These are phyloP conservation scores for Diaporthe sp. DNA, from an alignment of 2,329 filamentous ascomycete species.

Conservation along the genomic window DNA sequence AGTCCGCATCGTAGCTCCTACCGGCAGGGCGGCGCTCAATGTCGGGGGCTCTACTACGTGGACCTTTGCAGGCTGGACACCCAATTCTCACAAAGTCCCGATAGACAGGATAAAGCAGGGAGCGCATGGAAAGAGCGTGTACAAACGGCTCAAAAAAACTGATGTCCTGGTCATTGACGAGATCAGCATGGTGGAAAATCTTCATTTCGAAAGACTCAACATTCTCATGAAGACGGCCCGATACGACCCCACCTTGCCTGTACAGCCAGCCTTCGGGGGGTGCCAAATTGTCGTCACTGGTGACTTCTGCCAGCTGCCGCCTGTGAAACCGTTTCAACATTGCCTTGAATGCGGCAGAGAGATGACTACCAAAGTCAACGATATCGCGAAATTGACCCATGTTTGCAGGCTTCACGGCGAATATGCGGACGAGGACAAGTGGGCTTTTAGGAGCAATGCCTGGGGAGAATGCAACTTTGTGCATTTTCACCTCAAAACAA, in stretches of 20 bases:
- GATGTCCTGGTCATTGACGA: conserved; percentile 76
- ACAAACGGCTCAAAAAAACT: conserved; percentile 56
- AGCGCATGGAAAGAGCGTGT: conserved; percentile 52
- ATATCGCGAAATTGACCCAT: conserved; percentile 45
- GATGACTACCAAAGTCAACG: conserved; percentile 43
- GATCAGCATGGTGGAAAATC: conserved; percentile 74
- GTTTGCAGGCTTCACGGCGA: conserved; percentile 52
- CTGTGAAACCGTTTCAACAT: conserved; percentile 68
- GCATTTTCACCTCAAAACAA: conserved; percentile 65
- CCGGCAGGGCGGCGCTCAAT: conserved; percentile 70
- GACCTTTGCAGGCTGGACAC: conserved; percentile 70
- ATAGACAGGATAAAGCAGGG: conserved; percentile 52
- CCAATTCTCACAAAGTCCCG: conserved; percentile 58
- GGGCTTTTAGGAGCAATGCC: conserved; percentile 69
- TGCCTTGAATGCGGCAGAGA: conserved; percentile 64
- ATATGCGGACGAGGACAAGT: conserved; percentile 66
- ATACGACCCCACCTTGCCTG: not conserved
- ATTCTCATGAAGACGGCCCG: conserved; percentile 58
- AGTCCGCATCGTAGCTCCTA: conserved; percentile 71
- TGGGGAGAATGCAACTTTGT: conserved; percentile 69
- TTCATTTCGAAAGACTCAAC: conserved; percentile 66
- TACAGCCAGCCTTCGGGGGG: conserved; percentile 56
- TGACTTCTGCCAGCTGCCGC: conserved; percentile 73
- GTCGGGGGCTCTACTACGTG: conserved; percentile 70
- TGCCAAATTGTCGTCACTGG: conserved; percentile 70